Evolutionary conservation across 805 yeast species (phyloP), one percentile per base, ranked within the genome.

Genomic region (Alloascoidea hylecoeti): DNA sequence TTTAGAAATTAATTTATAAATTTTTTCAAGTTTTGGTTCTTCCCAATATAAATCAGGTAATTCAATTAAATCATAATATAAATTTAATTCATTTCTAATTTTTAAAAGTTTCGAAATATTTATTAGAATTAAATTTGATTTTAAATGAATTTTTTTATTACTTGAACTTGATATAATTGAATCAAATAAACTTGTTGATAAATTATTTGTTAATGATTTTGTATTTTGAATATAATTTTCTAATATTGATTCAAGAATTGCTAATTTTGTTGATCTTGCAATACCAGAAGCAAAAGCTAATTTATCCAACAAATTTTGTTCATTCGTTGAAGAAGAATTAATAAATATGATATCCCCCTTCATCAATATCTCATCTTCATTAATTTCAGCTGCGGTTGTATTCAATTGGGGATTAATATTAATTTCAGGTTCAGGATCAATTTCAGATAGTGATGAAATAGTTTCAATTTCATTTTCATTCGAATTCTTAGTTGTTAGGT

Each of bases 21-120:
- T 73, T 39, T 67, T 66, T 51, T 88, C 96, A 39, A 88, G 61
- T 23, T 75, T 73, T 1, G 96, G 94, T 51, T 86, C 95, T 35
- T 84, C 71, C 96, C 96, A 88, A 56, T 86, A 88, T 34, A 85
- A 58, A 53, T 88, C 96, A 0, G 96, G 96, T 0, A 94, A 84
- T 48, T 86, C 96, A 18, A 84, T 83, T 42, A 88, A 65, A 49
- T 86, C 95, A 5, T 89, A 80, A 55, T 88, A 85, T 19, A 88
- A 59, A 48, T 88, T 88, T 46, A 88, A 64, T 46, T 79, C 79
- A 1, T 95, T 95, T 42, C 96, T 62, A 12, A 88, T 61, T 34
- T 83, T 59, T 45, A 88, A 71, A 16, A 88, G 60, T 39, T 76
- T 64, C 0, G 96, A 96, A 0, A 92, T 83, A 3, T 77, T 63